A percentile compares a stretch with the other conserved stretches of the same genome.
Evolutionary conservation across 148 eudicot genomes (phyloP).

Genomic region (Rhododendron ovatum): DNA sequence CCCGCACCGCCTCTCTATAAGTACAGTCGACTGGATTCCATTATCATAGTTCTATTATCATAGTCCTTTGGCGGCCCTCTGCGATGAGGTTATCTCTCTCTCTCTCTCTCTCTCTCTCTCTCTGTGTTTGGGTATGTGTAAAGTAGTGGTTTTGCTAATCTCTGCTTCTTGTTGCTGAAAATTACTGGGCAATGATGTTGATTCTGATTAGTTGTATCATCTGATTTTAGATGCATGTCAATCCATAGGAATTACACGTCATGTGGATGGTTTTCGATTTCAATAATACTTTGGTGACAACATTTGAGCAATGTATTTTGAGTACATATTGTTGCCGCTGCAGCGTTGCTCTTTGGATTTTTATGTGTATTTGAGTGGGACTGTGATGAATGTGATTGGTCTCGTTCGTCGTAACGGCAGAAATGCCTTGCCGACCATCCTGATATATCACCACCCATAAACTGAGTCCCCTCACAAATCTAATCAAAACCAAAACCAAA

Average conservation of each 20-base stretch:
- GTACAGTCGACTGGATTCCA: neutral
- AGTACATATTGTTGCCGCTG: too few relatives aligned
- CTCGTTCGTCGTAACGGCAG: conserved; percentile 81
- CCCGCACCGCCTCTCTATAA: neutral
- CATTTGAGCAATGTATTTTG: too few relatives aligned
- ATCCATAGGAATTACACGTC: neutral
- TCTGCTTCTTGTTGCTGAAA: neutral
- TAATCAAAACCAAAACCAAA: neutral
- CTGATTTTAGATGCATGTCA: neutral
- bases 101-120: neutral
- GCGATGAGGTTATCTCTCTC: neutral
- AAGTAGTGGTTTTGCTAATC: neutral
- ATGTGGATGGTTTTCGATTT: neutral
- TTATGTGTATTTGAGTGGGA: conserved; percentile 12
- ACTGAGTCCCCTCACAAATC: conserved; percentile 30
- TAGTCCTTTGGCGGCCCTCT: neutral
- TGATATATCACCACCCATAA: conserved; percentile 89
- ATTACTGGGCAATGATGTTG: neutral
- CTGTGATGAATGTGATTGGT: conserved; percentile 57
- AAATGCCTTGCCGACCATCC: conserved; percentile 74
- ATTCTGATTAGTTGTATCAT: neutral
- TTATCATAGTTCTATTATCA: too few relatives aligned
- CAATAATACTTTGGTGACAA: too few relatives aligned
- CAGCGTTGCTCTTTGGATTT: neutral
- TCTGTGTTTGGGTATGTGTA: neutral